Percentiles rank a stretch among this genome's conserved stretches.
These are phyloP conservation scores for Vickermania spadyakhi DNA, from an alignment of 208 protist species.

Conservation along the genomic window DNA sequence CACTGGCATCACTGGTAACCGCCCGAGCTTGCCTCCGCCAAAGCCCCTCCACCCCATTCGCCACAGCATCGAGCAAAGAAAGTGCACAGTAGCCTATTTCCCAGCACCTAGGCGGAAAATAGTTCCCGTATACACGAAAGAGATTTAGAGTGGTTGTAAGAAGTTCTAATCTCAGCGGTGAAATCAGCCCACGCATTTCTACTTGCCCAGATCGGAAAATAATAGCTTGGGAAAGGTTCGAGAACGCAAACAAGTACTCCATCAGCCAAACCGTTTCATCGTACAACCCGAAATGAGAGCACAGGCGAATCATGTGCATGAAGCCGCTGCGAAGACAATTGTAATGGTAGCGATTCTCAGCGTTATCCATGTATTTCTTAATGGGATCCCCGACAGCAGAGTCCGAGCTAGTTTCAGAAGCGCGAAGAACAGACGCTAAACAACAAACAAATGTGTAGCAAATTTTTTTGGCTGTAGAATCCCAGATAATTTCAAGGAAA, in stretches of 20 bases:
- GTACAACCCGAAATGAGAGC: constrained; percentile 63
- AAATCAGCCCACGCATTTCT: constrained; percentile 24
- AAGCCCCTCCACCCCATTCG: constrained; percentile 71
- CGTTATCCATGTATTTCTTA: constrained; percentile 27
- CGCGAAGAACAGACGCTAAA: neutral
- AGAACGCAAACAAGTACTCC: constrained; percentile 51
- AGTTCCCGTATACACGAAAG: constrained; percentile 47
- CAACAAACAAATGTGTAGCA: neutral
- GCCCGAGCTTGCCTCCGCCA: constrained; percentile 36
- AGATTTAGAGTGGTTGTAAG: constrained; percentile 51
- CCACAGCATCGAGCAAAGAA: constrained; percentile 65
- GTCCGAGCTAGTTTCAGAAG: neutral
- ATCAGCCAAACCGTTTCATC: constrained; percentile 55
- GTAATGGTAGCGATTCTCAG: constrained; percentile 37
- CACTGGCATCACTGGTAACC: neutral
- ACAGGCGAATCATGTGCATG: constrained; percentile 59
- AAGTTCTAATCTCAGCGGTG: constrained; percentile 48
- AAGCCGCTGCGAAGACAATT: constrained; percentile 37
- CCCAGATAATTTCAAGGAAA: neutral
- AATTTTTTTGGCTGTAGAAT: neutral
- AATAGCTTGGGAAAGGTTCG: constrained; percentile 38
- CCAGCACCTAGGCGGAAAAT: constrained; percentile 52
- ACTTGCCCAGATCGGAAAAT: constrained; percentile 17
- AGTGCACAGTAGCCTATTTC: constrained; percentile 54
- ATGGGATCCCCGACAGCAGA: constrained; percentile 7